Evolutionary conservation across 331 rosid species (phyloP).

Genomic region (Quercus phellos): DNA sequence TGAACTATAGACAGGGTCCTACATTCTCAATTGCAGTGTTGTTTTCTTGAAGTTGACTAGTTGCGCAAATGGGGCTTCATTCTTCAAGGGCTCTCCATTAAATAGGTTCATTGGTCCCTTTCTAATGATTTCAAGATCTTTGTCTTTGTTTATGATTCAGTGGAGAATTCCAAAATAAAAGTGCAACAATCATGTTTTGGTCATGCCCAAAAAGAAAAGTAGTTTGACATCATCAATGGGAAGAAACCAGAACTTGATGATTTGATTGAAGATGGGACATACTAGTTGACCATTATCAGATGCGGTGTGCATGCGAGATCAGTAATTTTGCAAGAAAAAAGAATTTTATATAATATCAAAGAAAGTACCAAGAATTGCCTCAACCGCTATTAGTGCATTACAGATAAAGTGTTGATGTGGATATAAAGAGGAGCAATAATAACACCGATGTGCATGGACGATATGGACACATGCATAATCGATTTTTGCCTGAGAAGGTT

Average conservation of each 20-base stretch:
- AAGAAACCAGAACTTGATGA: conserved; percentile 16
- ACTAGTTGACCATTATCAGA: conserved; percentile 34
- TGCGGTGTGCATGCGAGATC: neutral
- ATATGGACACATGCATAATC: neutral
- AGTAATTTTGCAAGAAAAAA: conserved; percentile 18
- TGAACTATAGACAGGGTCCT: conserved; percentile 19
- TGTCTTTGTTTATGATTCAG: conserved; percentile 35
- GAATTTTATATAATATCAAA: neutral
- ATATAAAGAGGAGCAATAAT: neutral
- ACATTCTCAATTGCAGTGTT: conserved; percentile 23
- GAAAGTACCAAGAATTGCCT: neutral
- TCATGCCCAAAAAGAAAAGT: neutral
- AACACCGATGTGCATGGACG: neutral
- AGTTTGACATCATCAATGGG: conserved; percentile 8
- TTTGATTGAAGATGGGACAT: conserved; percentile 35
- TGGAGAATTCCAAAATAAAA: conserved; percentile 22
- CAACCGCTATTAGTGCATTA: neutral
- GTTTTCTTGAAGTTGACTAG: neutral
- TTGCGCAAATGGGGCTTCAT: conserved; percentile 5
- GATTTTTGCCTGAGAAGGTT: too few species aligned
- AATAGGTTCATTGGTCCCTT: conserved; percentile 16
- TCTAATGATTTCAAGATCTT: conserved; percentile 38
- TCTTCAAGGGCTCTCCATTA: conserved; percentile 3
- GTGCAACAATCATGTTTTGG: neutral
- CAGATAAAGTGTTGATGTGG: neutral